These are phyloP conservation scores for Epicoccum nigrum DNA, from an alignment of 2,329 filamentous ascomycete species.

Conservation along the genomic window DNA sequence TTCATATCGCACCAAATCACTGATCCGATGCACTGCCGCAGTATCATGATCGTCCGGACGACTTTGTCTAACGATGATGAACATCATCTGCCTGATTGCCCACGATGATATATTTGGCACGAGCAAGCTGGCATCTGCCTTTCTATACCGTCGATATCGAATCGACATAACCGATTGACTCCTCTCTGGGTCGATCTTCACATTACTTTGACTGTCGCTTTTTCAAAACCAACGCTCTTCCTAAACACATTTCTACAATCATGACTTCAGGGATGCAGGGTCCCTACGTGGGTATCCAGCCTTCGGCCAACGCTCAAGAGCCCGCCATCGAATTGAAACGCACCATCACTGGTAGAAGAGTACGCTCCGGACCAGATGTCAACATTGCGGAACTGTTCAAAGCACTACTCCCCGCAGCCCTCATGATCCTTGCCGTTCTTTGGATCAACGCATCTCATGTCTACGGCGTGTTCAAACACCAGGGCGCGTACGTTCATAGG, in stretches of 20 bases:
- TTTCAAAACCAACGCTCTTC: not conserved
- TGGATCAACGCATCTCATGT: slow-evolving; percentile 22
- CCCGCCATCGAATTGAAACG: slow-evolving; percentile 12
- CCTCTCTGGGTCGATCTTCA: not conserved
- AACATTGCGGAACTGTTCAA: slow-evolving; percentile 14
- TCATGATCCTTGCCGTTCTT: slow-evolving; percentile 19
- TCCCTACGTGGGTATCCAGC: slow-evolving; percentile 3
- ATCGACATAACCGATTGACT: too few relatives aligned
- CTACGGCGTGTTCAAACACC: slow-evolving; percentile 14
- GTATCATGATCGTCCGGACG: too few relatives aligned
- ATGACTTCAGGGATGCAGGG: slow-evolving; percentile 8
- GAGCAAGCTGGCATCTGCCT: too few relatives aligned
- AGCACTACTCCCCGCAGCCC: slow-evolving; percentile 16
- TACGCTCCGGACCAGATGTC: slow-evolving; percentile 2
- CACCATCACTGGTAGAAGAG: slow-evolving; percentile 7
- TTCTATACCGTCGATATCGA: too few relatives aligned
- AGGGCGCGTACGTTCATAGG: slow-evolving; percentile 15
- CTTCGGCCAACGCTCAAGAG: slow-evolving; percentile 1
- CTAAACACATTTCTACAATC: not conserved
- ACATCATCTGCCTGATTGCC: too few relatives aligned
- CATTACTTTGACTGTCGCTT: not conserved
- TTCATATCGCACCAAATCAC: too few relatives aligned
- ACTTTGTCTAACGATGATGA: too few relatives aligned
- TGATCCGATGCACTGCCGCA: not conserved
- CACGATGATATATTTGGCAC: too few relatives aligned